These are phyloP conservation scores for Yamadazyma buinensis DNA, from an alignment of 1,139 yeast species.

Conservation along the genomic window DNA sequence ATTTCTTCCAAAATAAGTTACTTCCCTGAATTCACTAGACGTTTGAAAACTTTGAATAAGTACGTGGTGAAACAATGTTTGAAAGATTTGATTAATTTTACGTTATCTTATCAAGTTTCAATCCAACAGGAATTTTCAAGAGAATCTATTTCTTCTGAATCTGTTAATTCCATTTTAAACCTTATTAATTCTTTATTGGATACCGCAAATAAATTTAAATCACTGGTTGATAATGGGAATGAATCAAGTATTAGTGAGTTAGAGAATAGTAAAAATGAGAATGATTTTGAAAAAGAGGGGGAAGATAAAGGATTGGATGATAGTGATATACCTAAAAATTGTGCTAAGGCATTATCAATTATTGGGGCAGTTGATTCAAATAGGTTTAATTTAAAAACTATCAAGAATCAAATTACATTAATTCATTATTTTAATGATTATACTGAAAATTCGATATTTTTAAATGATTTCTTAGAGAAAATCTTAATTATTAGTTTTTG, in stretches of 20 bases:
- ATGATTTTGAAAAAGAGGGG: neutral
- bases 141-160: conserved; percentile 16
- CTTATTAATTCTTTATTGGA: conserved; percentile 57
- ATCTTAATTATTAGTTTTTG: conserved; percentile 77
- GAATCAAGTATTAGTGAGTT: neutral
- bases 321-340: conserved; percentile 44
- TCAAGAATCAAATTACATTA: conserved; percentile 43
- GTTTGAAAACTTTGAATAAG: conserved; percentile 65
- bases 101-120: conserved; percentile 45
- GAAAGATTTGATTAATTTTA: conserved; percentile 56
- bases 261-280: neutral
- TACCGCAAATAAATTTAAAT: conserved; percentile 56
- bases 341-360: conserved; percentile 69
- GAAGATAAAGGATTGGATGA: conserved; percentile 22
- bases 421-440: conserved; percentile 59
- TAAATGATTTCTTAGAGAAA: conserved; percentile 62
- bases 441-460: conserved; percentile 61
- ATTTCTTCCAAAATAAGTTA: conserved; percentile 25
- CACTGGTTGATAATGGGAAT: conserved; percentile 25
- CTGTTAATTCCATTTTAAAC: conserved; percentile 33
- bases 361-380: conserved; percentile 79
- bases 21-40: conserved; percentile 48
- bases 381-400: conserved; percentile 48
- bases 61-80: conserved; percentile 79
- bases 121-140: conserved; percentile 36